phyloP scores from a whole-genome alignment of 441 rosid species.

The Syzygium malaccense region DNA sequence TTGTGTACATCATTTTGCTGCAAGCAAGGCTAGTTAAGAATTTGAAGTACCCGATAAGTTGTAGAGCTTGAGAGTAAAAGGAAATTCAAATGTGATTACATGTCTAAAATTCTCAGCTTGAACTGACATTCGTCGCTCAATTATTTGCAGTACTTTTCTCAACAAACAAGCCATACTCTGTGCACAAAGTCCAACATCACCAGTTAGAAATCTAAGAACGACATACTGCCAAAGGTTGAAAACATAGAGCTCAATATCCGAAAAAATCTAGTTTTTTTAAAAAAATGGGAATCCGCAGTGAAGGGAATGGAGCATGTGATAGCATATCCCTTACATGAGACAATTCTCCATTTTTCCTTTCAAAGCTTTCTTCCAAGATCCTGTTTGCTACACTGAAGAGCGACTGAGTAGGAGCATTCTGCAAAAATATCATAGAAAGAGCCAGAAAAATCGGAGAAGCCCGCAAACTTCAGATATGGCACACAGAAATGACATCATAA shows the following conservation, averaged over 20 bases:
- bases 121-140: constrained; percentile 68
- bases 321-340: constrained; percentile 57
- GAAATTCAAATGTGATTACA: constrained; percentile 31
- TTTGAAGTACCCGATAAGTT: constrained; percentile 1
- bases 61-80: constrained; percentile 5
- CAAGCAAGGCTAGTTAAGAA: constrained; percentile 20
- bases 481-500: constrained; percentile 3
- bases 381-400: constrained; percentile 55
- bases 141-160: constrained; percentile 57
- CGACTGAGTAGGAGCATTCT: constrained; percentile 69
- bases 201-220: constrained; percentile 5
- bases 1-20: constrained; percentile 82
- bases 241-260: background rate
- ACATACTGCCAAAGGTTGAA: background rate
- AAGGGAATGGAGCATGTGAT: constrained; percentile 2
- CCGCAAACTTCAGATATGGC: constrained; percentile 2
- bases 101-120: constrained; percentile 66
- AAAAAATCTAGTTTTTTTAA: background rate
- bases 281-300: background rate
- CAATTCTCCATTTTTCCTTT: constrained; percentile 58
- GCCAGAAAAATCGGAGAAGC: background rate
- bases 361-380: constrained; percentile 68
- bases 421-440: constrained; percentile 14
- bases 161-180: constrained; percentile 51
- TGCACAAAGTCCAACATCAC: constrained; percentile 6